Conservation (phyloP, 805 yeast genomes). For the Starmerella gropengiesseri region DNA sequence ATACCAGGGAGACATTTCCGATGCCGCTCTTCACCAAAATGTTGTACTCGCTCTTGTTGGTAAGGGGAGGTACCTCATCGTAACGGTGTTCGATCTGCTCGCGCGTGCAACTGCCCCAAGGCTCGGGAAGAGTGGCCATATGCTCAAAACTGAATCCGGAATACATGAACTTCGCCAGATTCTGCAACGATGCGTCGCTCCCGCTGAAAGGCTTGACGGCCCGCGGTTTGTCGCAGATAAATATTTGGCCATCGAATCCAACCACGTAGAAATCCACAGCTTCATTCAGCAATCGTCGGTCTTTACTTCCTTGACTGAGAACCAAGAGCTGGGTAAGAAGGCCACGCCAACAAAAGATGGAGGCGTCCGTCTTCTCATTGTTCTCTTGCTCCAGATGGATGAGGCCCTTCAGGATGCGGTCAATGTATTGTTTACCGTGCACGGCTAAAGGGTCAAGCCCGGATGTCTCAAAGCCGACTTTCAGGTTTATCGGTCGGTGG, state of each 20-base stretch:
- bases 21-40: slow-evolving; percentile 78
- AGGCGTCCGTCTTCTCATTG: slow-evolving; percentile 41
- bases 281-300: slow-evolving; percentile 32
- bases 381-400: slow-evolving; percentile 42
- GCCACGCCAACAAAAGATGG: slow-evolving; percentile 78
- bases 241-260: slow-evolving; percentile 48
- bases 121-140: slow-evolving; percentile 53
- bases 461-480: slow-evolving; percentile 50
- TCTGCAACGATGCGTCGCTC: slow-evolving; percentile 4
- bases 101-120: slow-evolving; percentile 62
- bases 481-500: slow-evolving; percentile 45
- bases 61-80: slow-evolving; percentile 38
- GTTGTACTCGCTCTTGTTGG: slow-evolving; percentile 43
- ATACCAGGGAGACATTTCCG: slow-evolving; percentile 53
- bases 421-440: slow-evolving; percentile 35
- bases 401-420: slow-evolving; percentile 48
- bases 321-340: slow-evolving; percentile 62
- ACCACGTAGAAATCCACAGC: slow-evolving; percentile 52
- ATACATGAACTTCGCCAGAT: slow-evolving; percentile 25
- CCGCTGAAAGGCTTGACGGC: slow-evolving; percentile 1
- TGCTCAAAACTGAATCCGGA: slow-evolving; percentile 75
- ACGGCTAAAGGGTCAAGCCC: slow-evolving; percentile 33
- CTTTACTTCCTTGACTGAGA: slow-evolving; percentile 42
- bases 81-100: slow-evolving; percentile 55
- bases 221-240: slow-evolving; percentile 33